Evolutionary conservation across 2,329 filamentous ascomycete species (phyloP).

Genomic region (Madurella mycetomatis): DNA sequence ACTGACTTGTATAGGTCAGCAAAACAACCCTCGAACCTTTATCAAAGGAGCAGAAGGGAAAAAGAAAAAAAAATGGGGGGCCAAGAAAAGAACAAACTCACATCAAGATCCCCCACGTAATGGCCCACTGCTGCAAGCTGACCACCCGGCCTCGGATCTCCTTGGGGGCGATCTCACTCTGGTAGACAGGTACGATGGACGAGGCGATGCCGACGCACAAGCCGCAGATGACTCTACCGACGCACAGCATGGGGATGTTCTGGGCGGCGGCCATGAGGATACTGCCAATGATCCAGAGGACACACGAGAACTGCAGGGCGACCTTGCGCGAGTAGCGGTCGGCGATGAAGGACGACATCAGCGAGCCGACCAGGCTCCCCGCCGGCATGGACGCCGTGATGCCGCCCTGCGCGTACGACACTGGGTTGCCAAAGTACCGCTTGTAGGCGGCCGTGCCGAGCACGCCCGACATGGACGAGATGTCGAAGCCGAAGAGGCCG

Average conservation of each 20-base stretch:
- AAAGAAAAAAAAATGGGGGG: too few relatives aligned
- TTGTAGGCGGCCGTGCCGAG: conserved; percentile 65
- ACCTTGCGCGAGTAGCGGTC: conserved; percentile 47
- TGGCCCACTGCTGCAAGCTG: conserved; percentile 64
- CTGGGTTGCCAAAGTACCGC: conserved; percentile 64
- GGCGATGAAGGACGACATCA: conserved; percentile 47
- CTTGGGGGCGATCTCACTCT: conserved; percentile 60
- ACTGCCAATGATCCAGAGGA: conserved; percentile 49
- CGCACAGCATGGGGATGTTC: conserved; percentile 66
- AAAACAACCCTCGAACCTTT: not conserved
- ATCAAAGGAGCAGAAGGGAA: too few relatives aligned
- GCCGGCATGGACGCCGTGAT: conserved; percentile 72
- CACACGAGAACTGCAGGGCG: conserved; percentile 45
- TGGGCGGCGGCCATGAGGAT: conserved; percentile 58
- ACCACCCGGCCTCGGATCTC: conserved; percentile 58
- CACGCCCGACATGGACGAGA: conserved; percentile 67
- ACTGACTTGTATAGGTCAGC: conserved; percentile 37
- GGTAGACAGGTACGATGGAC: conserved; percentile 66
- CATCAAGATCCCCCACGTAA: conserved; percentile 65
- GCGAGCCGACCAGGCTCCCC: conserved; percentile 60
- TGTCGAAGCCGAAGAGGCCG: conserved; percentile 74
- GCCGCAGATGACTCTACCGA: conserved; percentile 67
- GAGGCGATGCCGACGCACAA: conserved; percentile 71
- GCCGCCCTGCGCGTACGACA: conserved; percentile 57
- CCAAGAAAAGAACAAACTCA: not conserved